Base-by-base conservation (phyloP, 2,329 filamentous ascomycete species). In the Verticillium klebahnii region DNA sequence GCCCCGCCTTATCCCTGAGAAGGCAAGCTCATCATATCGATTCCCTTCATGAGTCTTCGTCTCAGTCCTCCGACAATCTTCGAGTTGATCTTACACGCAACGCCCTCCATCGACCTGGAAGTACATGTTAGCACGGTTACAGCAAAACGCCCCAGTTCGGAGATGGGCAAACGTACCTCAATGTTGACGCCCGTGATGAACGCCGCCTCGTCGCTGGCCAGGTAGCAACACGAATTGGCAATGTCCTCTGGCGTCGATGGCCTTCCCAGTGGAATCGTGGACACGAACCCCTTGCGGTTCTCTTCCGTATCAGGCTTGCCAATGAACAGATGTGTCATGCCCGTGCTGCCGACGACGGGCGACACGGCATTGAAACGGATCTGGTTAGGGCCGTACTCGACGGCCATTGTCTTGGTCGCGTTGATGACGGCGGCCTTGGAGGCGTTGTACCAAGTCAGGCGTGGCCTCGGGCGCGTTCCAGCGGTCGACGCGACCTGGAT, bases 181-280 rank as follows among this genome's bases (percentile, higher is more conserved):
- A 92, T 77, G 64, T 89, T 88, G n/a, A 88, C 81, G 0, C 89
- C 90, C 0, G 89, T 91, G 65, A 93, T 84, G 68, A 92, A 92
- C 3, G 78, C 81, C 0, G 86, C 87, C 69, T 92, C 90, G 32
- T 91, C 87, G 63, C 87, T 90, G 2, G 87, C 88, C 56, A 93
- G 72, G 70, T 89, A 93, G 19, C 88, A 80, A 64, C 85, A 87
- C 31, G 88, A 88, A 68, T 91, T 90, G 2, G 87, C 89, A 39
- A 93, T 83, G 71, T 93, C 90, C 11, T 80, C 77, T 1, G 85
- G 82, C n/a, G 81, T 82, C 1, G 83, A 60, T 3, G 62, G 50
- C 17, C 64, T 29, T 6, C 40, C 29, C 12, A 66, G 60, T 6
- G 64, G 64, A 11, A 64, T 61, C 36, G 61, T 64, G 17, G 55